Evolutionary conservation across 73 alveolate genomes (phyloP), one percentile per base, ranked within the genome.

Genomic region (Symbiodinium pilosum): DNA sequence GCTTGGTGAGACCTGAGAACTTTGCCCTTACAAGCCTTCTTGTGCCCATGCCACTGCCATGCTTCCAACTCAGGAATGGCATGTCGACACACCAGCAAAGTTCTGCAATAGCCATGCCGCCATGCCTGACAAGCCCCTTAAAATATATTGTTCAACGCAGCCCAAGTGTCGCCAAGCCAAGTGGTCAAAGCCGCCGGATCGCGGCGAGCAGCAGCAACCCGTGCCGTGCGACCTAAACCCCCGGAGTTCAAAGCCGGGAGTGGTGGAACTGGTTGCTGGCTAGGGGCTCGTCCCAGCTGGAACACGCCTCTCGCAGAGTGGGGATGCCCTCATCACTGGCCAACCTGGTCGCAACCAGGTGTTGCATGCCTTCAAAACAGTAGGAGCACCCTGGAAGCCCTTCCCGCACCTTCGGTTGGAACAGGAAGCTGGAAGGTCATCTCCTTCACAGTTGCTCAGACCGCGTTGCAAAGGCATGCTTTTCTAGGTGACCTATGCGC

Each of bases 1-100:
- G 59, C 41, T 54, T 24, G 94, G 86, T 11, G 94, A 54, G 41
- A 85, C 94, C 94, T 87, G 43, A 26, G 41, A n/a, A n/a, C n/a
- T n/a, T n/a, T n/a, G n/a, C n/a, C n/a, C n/a, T n/a, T n/a, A n/a
- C n/a, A n/a, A n/a, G n/a, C n/a, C n/a, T n/a, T n/a, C n/a, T n/a
- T n/a, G n/a, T n/a, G n/a, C n/a, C n/a, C 52, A 64, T 47, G 21
- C 21, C 59, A 47, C 59, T 47, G 59, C 59, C 14, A 14, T 47
- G n/a, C n/a, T n/a, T n/a, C n/a, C n/a, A n/a, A n/a, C n/a, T n/a
- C n/a, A n/a, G n/a, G n/a, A n/a, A n/a, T n/a, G n/a, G n/a, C n/a
- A n/a, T 47, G 59, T 47, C 59, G 59, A 14, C 59, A 9, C 59
- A 14, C 81, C 38, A 38, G 81, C 81, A 20, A 26, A 64, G 12